Evolutionary conservation across 2,329 filamentous ascomycete species (phyloP), one percentile per base, ranked within the genome.

Genomic region (Alternaria angustiovoidea): DNA sequence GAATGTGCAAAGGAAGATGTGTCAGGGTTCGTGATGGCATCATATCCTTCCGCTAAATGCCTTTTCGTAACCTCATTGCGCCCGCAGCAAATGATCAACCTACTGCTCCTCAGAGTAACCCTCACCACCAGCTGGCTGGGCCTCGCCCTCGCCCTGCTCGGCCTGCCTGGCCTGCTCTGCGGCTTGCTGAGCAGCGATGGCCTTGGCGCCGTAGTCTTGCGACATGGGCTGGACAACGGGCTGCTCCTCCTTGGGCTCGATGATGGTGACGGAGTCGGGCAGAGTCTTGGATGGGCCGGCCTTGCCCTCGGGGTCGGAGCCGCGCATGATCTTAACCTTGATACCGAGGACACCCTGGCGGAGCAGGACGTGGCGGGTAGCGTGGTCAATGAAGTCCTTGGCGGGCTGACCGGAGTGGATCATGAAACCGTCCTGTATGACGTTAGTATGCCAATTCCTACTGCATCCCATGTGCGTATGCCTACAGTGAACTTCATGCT

Each of bases 261-360:
- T 97, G 85, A 99, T 95, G 83, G 94, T 98, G 83, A 99, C 95
- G 82, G 93, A 93, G 84, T 99, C 95, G 75, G 95, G 95, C 71
- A 99, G 92, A 74, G 93, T 90, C 90, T 98, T 97, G 86, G 94
- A 92, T 78, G 94, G 94, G 75, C 95, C 93, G 79, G 93, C 89
- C 91, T 99, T 99, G 90, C 95, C 95, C 86, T 98, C 93, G 82
- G 95, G 95, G 87, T 99, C 95, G 77, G 93, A 95, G 81, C 95
- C 95, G 83, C 96, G 94, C 95, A 99, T 99, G 87, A 99, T 99
- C 94, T 99, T 99, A 85, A 99, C 95, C 90, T 99, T 99, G 88
- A 99, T 99, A 87, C 95, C 95, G 73, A 99, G 88, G 73, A 99
- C 95, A 92, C 95, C 95, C 88, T 99, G 95, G 86, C 96, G 92